phyloP scores from a whole-genome alignment of 495 filamentous ascomycete species.

The Staphylotrichum tortipilum region DNA sequence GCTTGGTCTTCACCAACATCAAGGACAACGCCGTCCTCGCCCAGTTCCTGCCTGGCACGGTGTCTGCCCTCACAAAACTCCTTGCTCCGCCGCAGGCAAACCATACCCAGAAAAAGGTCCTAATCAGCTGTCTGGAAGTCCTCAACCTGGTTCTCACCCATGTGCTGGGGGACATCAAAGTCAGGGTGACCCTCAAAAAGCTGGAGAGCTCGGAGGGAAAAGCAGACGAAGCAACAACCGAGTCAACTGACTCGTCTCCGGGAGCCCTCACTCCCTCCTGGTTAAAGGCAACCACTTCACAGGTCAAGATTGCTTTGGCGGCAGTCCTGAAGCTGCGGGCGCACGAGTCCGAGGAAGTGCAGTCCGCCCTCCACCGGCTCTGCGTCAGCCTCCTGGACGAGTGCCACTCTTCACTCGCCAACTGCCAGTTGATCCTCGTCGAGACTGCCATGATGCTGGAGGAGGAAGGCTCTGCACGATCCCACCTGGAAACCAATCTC shows the following conservation, averaged over 20 bases:
- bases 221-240: conserved; percentile 2
- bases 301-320: conserved; percentile 78
- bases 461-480: conserved; percentile 40
- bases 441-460: conserved; percentile 75
- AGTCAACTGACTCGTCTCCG: not conserved
- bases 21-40: conserved; percentile 63
- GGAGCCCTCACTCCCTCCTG: conserved; percentile 50
- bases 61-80: conserved; percentile 70
- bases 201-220: not conserved
- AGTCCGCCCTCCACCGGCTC: conserved; percentile 54
- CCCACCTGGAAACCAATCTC: conserved; percentile 40
- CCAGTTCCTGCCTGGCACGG: conserved; percentile 79
- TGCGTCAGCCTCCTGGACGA: conserved; percentile 68
- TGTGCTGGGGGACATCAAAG: conserved; percentile 56
- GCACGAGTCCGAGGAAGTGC: conserved; percentile 64
- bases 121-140: conserved; percentile 52
- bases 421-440: conserved; percentile 60
- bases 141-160: conserved; percentile 52
- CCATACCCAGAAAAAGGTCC: conserved; percentile 55
- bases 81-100: conserved; percentile 58
- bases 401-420: conserved; percentile 63
- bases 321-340: conserved; percentile 70
- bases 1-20: conserved; percentile 52
- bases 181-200: conserved; percentile 32
- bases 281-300: conserved; percentile 70